Evolutionary conservation across 2,329 filamentous ascomycete genomes (phyloP).

Genomic region (Fusarium nurragi): DNA sequence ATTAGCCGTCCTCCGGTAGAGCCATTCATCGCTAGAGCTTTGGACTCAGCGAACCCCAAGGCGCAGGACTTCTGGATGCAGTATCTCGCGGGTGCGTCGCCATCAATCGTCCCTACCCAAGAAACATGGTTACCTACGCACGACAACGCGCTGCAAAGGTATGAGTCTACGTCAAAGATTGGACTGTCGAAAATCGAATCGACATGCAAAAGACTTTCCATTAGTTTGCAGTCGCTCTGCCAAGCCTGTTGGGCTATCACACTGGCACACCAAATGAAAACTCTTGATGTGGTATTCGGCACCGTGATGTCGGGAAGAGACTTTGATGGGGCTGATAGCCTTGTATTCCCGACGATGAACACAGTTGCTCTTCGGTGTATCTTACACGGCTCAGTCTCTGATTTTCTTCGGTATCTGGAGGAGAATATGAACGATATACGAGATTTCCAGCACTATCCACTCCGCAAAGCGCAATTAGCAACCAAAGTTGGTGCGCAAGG

Average conservation of each 20-base stretch:
- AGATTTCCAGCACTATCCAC: constrained; percentile 79
- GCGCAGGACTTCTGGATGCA: constrained; percentile 73
- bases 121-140: background rate
- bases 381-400: constrained; percentile 71
- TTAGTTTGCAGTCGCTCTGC: constrained; percentile 81
- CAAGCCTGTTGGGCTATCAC: constrained; percentile 80
- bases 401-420: constrained; percentile 79
- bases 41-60: constrained; percentile 33
- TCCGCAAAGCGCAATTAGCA: constrained; percentile 71
- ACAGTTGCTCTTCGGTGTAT: constrained; percentile 80
- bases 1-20: constrained; percentile 59
- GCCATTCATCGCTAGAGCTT: constrained; percentile 56
- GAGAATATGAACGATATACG: constrained; percentile 71
- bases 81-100: constrained; percentile 64
- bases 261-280: constrained; percentile 68
- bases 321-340: constrained; percentile 69
- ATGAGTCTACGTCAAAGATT: constrained; percentile 23
- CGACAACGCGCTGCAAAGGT: constrained; percentile 5
- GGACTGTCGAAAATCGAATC: constrained; percentile 43
- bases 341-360: constrained; percentile 93
- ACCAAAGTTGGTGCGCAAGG: constrained; percentile 48
- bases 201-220: constrained; percentile 71
- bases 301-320: constrained; percentile 88
- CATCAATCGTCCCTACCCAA: constrained; percentile 47
- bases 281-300: constrained; percentile 83